Evolutionary conservation across 305 asterid species (phyloP).

Genomic region (Rubia occidens): DNA sequence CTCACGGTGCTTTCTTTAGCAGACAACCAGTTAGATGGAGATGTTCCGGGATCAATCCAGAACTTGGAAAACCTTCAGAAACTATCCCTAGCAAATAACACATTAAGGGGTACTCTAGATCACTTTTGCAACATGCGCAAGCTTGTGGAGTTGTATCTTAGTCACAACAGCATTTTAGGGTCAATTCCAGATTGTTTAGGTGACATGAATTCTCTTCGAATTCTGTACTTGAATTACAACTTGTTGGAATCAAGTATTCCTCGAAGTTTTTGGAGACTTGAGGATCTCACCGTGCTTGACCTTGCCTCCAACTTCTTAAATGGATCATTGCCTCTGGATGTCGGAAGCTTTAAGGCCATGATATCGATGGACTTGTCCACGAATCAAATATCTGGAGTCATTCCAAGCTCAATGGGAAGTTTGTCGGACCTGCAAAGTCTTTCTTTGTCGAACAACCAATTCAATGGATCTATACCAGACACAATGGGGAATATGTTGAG

Average conservation of each 20-base stretch:
- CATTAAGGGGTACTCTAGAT: slow-evolving; percentile 1
- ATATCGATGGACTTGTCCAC: slow-evolving; percentile 5
- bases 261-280: slow-evolving; percentile 7
- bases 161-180: not conserved
- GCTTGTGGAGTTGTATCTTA: not conserved
- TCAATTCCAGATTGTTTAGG: slow-evolving; percentile 13
- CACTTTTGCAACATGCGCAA: slow-evolving; percentile 4
- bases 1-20: not conserved
- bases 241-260: slow-evolving; percentile 9
- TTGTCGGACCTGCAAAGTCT: not conserved
- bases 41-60: slow-evolving; percentile 3
- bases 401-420: slow-evolving; percentile 8
- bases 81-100: not conserved
- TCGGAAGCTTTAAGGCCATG: slow-evolving; percentile 4
- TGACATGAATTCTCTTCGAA: slow-evolving; percentile 3
- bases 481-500: slow-evolving; percentile 13
- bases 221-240: not conserved
- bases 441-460: slow-evolving; percentile 5
- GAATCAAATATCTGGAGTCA: slow-evolving; percentile 10
- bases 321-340: not conserved
- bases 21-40: slow-evolving; percentile 6
- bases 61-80: slow-evolving; percentile 9
- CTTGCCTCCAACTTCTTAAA: slow-evolving; percentile 9
- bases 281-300: not conserved
- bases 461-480: slow-evolving; percentile 11